A percentile compares a stretch with the other conserved stretches of the same genome.
These are phyloP conservation scores for Arthrinium puccinioides DNA, from an alignment of 2,329 filamentous ascomycete species.

Conservation along the genomic window DNA sequence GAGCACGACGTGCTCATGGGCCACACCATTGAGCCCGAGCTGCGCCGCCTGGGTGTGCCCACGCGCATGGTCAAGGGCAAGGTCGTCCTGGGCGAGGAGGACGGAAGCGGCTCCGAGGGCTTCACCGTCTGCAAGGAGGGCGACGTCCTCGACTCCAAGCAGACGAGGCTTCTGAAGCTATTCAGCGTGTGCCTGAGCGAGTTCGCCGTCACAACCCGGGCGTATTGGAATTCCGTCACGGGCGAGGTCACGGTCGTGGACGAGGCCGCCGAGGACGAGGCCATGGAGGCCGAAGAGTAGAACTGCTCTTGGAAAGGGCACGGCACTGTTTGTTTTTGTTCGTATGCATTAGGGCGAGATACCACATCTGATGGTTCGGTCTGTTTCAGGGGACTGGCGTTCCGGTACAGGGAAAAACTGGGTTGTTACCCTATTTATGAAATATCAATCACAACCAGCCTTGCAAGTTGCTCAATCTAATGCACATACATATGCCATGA, in stretches of 20 bases:
- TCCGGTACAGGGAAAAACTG: slow-evolving; percentile 1
- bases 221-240: slow-evolving; percentile 59
- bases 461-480: too few species aligned
- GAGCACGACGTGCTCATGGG: slow-evolving; percentile 82
- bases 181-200: slow-evolving; percentile 88
- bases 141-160: slow-evolving; percentile 77
- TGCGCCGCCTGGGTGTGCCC: slow-evolving; percentile 83
- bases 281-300: not conserved
- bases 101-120: slow-evolving; percentile 34
- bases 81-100: slow-evolving; percentile 63
- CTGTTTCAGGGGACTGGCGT: slow-evolving; percentile 2
- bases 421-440: too few species aligned
- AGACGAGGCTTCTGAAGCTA: slow-evolving; percentile 89
- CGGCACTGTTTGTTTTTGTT: not conserved
- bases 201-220: slow-evolving; percentile 75
- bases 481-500: too few species aligned
- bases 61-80: slow-evolving; percentile 84
- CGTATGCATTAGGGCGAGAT: slow-evolving; percentile 5
- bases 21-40: slow-evolving; percentile 82
- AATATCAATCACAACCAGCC: too few species aligned
- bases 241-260: slow-evolving; percentile 52
- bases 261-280: slow-evolving; percentile 17
- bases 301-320: not conserved
- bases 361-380: slow-evolving; percentile 4
- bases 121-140: slow-evolving; percentile 82